Evolutionary conservation across 2,329 filamentous ascomycete species (phyloP).

Genomic region (Pyrenophora seminiperda): DNA sequence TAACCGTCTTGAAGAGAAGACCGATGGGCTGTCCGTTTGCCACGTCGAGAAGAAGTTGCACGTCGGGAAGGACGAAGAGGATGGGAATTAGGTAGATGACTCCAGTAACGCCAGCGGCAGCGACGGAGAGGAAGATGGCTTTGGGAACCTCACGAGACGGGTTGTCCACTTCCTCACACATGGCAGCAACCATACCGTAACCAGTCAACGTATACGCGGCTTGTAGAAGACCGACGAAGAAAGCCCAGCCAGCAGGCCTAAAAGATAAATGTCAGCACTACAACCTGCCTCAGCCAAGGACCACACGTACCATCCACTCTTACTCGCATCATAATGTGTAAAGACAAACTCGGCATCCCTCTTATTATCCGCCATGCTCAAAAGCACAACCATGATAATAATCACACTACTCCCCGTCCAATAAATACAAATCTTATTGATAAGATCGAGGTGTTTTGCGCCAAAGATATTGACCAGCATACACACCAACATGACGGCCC

Average conservation of each 20-base stretch:
- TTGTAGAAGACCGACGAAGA: constrained; percentile 73
- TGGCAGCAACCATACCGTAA: constrained; percentile 73
- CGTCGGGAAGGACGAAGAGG: constrained; percentile 74
- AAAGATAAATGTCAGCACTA: not conserved
- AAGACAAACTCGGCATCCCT: constrained; percentile 69
- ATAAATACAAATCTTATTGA: constrained; percentile 75
- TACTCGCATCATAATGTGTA: constrained; percentile 68
- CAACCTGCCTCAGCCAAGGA: not conserved
- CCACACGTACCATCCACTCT: constrained; percentile 64
- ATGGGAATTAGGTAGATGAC: constrained; percentile 73
- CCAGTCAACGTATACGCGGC: constrained; percentile 66
- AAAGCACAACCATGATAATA: constrained; percentile 70
- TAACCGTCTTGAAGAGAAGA: constrained; percentile 74
- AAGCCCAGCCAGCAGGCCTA: constrained; percentile 70
- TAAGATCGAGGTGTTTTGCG: constrained; percentile 66
- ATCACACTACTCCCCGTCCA: constrained; percentile 71
- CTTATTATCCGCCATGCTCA: constrained; percentile 64
- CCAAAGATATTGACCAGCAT: constrained; percentile 69
- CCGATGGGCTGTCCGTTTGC: constrained; percentile 78
- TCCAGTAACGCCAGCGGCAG: constrained; percentile 68
- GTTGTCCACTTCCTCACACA: constrained; percentile 75
- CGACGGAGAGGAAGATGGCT: constrained; percentile 72
- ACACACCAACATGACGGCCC: constrained; percentile 70
- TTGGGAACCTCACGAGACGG: constrained; percentile 72
- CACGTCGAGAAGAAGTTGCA: constrained; percentile 66